Percentiles rank a stretch among this genome's conserved stretches.
phyloP scores from a whole-genome alignment of 176 grass and related monocot genomes.

The Aegilops umbellulata region DNA sequence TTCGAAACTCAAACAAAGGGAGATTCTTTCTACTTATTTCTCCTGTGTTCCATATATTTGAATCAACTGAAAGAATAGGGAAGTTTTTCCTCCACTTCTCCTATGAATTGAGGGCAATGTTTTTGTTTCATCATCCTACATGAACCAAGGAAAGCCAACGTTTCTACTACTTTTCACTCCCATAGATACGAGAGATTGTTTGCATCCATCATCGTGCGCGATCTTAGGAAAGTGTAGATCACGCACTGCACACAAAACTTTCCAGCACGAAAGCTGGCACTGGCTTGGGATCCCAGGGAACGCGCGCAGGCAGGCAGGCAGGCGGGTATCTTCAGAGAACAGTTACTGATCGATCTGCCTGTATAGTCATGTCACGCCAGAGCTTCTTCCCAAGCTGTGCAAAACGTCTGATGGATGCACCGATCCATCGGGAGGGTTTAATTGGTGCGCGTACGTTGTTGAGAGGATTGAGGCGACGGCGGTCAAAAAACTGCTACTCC shows the following conservation, averaged over 20 bases:
- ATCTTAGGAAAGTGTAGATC: no score
- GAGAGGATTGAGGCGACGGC: constrained; percentile 39
- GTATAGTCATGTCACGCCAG: constrained; percentile 38
- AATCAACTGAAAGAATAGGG: neutral
- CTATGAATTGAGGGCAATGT: no score
- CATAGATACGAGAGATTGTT: neutral
- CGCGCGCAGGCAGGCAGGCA: no score
- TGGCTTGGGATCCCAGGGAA: neutral
- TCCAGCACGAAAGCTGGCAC: neutral
- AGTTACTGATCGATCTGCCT: neutral
- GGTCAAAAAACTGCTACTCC: neutral
- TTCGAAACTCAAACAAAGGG: neutral
- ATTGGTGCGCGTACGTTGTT: constrained; percentile 50
- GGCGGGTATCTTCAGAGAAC: neutral
- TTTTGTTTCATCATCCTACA: neutral
- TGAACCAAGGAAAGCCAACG: neutral
- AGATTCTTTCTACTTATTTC: neutral
- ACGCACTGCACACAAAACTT: neutral
- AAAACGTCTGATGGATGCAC: neutral
- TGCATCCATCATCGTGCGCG: neutral
- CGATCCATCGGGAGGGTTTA: neutral
- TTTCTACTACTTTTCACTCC: no score
- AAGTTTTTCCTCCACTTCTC: no score
- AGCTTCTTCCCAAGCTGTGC: neutral
- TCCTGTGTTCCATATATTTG: neutral